Evolutionary conservation across 768 basidiomycete species (phyloP), one percentile per base, ranked within the genome.

Genomic region (Symmetrospora coprosmae): DNA sequence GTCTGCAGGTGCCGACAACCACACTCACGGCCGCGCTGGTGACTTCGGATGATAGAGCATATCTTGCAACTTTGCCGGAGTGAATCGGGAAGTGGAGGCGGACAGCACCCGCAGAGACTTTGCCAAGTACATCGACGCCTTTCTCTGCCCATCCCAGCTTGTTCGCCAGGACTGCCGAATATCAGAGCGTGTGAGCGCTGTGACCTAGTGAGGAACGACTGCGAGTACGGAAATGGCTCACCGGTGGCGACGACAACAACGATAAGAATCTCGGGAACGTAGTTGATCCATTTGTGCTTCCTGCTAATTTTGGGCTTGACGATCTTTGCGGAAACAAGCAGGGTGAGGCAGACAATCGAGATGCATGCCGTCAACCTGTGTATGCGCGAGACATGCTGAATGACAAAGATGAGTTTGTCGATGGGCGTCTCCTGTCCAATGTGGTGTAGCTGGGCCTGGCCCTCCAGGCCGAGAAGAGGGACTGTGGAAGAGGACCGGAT

Each of bases 71-170:
- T 81, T 23, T 75, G 71, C 16, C 77, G 73, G 28, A 34, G 40
- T 75, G 76, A 1, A 97, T 66, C 4, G 94, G 94, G 66, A 87
- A 79, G 60, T 80, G 78, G 65, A 97, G 74, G 65, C 87, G 84
- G 55, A 72, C 80, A 70, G 48, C 62, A 40, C 81, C 16, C 78
- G 79, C 73, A 7, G 82, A 75, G 31, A 99, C 84, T 8, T 77
- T 72, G 9, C 94, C 94, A 6, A 99, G 78, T 55, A 94, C 85
- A 30, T 80, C 82, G 2, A 97, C 82, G 0, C 89, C 91, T 1
- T 80, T 16, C 27, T 30, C 2, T 11, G 40, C 31, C 69, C 69
- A 70, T 25, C 39, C n/a, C 25, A 59, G 64, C 35, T 48, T 21
- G 30, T 62, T 27, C 2, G 60, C 60, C 17, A 65, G 27, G 31